Evolutionary conservation across 352 stramenopile species (phyloP).

Genomic region (Globisporangium mamillatum): DNA sequence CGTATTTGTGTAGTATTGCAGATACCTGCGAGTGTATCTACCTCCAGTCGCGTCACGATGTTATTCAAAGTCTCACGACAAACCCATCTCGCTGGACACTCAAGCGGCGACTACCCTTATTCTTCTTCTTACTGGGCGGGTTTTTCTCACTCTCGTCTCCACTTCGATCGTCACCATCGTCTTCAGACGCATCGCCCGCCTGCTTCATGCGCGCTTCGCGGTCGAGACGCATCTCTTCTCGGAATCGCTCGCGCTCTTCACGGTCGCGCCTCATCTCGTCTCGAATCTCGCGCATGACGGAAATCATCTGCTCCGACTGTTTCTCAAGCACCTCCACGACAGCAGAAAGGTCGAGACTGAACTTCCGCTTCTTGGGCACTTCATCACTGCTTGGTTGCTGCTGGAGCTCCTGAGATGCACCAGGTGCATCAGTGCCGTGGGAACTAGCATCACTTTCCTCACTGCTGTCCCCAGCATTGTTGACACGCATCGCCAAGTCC

Average conservation of each 20-base stretch:
- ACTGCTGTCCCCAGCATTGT: conserved; percentile 1
- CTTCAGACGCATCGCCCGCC: not conserved
- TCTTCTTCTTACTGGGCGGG: conserved; percentile 4
- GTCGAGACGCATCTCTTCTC: conserved; percentile 13
- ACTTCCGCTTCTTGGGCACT: not conserved
- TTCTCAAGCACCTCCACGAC: conserved; percentile 7
- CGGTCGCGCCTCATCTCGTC: conserved; percentile 15
- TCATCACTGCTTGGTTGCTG: not conserved
- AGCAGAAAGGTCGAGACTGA: not conserved
- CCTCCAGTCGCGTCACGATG: not conserved
- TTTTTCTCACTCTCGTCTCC: not conserved
- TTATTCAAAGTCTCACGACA: conserved; percentile 14
- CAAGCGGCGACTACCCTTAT: conserved; percentile 11
- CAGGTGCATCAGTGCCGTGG: not conserved
- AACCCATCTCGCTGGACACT: conserved; percentile 17
- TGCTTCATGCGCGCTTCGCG: conserved; percentile 4
- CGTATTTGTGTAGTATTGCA: too few relatives aligned
- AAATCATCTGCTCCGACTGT: conserved; percentile 14
- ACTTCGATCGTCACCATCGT: not conserved
- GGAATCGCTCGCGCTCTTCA: conserved; percentile 7
- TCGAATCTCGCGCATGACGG: conserved; percentile 13
- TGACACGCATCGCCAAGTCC: conserved; percentile 13
- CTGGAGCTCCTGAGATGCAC: not conserved
- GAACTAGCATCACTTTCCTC: not conserved
- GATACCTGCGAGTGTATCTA: too few relatives aligned